Evolutionary conservation across 2,329 filamentous ascomycete genomes (phyloP), one percentile per base, ranked within the genome.

Genomic region (Arthrobotrys entomopaga): DNA sequence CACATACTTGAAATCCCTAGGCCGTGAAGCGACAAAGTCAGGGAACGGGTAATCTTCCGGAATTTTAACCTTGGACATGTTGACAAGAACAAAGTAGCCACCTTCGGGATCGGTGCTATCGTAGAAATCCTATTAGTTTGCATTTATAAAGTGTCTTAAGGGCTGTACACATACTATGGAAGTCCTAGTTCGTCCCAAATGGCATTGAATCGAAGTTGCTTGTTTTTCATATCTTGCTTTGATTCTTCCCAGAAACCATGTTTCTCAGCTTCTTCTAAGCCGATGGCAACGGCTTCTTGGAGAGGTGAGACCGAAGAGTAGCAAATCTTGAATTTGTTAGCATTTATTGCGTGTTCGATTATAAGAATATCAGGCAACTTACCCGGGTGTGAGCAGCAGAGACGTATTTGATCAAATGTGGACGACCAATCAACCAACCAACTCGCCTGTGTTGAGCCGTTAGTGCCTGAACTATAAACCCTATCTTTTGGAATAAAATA

Each of bases 21-120:
- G 92, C 1, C 95, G 87, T 79, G 86, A 89, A 13, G 91, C 91
- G 40, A 99, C 94, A 80, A 97, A 92, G 0, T 89, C 85, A 26
- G 95, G 95, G 84, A 98, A 98, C 0, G 90, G 87, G 81, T 98
- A 99, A 80, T 89, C 89, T 3, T 86, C 86, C 0, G 95, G 95
- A 3, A 99, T 81, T 80, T 91, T 88, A 67, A 99, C 92, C 80
- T 94, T 93, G 67, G 87, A 85, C 85, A 98, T 89, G 83, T 99
- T 99, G 77, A 92, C 95, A 61, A 99, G 87, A 43, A 99, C 92
- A 80, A 99, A 99, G 84, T 99, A 99, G 19, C 95, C 95, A 61
- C 95, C 95, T 82, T 99, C 93, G 3, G 95, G 95, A 72, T 97
- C 90, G 0, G 92, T 94, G 84, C 94, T 97, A 81, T 48, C 15